These are phyloP conservation scores for Pseudoperonospora humuli DNA, from an alignment of 352 stramenopile species.

Conservation along the genomic window DNA sequence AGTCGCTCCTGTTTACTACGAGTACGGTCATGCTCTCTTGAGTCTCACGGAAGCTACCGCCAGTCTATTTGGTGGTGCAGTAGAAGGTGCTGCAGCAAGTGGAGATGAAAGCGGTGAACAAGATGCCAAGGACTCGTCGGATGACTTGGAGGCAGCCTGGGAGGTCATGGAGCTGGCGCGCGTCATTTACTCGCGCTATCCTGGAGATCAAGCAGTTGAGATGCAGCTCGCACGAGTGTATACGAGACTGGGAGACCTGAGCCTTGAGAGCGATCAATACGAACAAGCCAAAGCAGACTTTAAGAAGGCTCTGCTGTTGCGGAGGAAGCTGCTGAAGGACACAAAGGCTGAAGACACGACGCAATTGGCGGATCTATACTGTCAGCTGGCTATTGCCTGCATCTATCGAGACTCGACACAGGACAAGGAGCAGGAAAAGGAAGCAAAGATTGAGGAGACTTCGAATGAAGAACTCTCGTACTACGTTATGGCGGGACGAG, in stretches of 20 bases:
- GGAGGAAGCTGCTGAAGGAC: conserved; percentile 59
- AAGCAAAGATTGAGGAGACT: conserved; percentile 21
- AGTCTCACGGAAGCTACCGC: conserved; percentile 60
- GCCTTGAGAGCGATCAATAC: conserved; percentile 79
- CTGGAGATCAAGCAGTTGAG: conserved; percentile 59
- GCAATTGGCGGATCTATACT: conserved; percentile 73
- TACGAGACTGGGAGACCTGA: conserved; percentile 66
- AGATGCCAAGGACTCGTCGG: conserved; percentile 40
- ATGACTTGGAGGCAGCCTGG: conserved; percentile 81
- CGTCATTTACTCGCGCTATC: conserved; percentile 72
- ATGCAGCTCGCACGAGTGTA: conserved; percentile 76
- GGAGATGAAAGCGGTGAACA: conserved; percentile 38
- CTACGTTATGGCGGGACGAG: conserved; percentile 70
- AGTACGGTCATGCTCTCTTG: conserved; percentile 77
- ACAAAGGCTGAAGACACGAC: conserved; percentile 69
- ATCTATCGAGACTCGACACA: conserved; percentile 62
- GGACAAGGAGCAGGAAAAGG: conserved; percentile 13
- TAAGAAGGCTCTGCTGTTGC: conserved; percentile 64
- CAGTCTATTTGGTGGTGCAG: conserved; percentile 46
- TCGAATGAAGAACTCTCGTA: conserved; percentile 55
- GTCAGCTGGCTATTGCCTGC: conserved; percentile 75
- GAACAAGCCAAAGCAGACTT: conserved; percentile 69
- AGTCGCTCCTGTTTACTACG: conserved; percentile 70
- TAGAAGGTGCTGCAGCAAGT: conserved; percentile 10
- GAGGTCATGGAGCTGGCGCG: conserved; percentile 82